Percentiles rank a stretch among this genome's conserved stretches.
Evolutionary conservation across 2,329 filamentous ascomycete species (phyloP).

Genomic region (Monosporascus ibericus): DNA sequence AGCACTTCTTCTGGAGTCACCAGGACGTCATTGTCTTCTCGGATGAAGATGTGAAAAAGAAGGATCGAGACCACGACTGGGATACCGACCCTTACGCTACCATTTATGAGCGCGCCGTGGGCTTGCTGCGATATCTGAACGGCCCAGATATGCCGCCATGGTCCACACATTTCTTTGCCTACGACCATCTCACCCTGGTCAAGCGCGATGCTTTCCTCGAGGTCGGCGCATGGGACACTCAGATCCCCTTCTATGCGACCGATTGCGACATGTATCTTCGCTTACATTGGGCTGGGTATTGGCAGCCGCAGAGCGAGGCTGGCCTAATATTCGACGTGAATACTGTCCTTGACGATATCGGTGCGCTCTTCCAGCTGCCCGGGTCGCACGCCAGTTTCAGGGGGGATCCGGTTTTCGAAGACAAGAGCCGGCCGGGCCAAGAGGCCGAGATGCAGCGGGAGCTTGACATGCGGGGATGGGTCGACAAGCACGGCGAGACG

Average conservation of each 20-base stretch:
- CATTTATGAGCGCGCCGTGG: constrained; percentile 27
- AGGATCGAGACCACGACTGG: constrained; percentile 29
- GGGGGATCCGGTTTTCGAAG: constrained; percentile 26
- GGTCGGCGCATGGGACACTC: constrained; percentile 42
- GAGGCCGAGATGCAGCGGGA: constrained; percentile 24
- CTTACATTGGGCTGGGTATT: constrained; percentile 34
- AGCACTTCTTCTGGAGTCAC: constrained; percentile 42
- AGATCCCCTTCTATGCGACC: constrained; percentile 40
- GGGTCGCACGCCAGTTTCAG: constrained; percentile 26
- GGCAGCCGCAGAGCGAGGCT: constrained; percentile 30
- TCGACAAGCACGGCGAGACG: constrained; percentile 29
- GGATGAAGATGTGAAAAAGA: constrained; percentile 32
- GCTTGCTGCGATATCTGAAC: constrained; percentile 25
- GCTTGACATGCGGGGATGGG: constrained; percentile 21
- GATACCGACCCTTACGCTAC: constrained; percentile 28
- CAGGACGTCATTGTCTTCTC: constrained; percentile 40
- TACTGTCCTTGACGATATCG: constrained; percentile 35
- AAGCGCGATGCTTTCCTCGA: constrained; percentile 37
- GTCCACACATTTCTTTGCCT: constrained; percentile 44
- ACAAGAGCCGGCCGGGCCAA: constrained; percentile 12
- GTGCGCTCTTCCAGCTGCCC: constrained; percentile 34
- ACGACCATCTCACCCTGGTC: constrained; percentile 42
- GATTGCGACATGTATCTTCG: constrained; percentile 42
- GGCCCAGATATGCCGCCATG: constrained; percentile 32
- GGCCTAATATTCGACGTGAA: constrained; percentile 38